Base-by-base conservation (phyloP, 805 yeast genomes). In the Ogataea haglerorum region DNA sequence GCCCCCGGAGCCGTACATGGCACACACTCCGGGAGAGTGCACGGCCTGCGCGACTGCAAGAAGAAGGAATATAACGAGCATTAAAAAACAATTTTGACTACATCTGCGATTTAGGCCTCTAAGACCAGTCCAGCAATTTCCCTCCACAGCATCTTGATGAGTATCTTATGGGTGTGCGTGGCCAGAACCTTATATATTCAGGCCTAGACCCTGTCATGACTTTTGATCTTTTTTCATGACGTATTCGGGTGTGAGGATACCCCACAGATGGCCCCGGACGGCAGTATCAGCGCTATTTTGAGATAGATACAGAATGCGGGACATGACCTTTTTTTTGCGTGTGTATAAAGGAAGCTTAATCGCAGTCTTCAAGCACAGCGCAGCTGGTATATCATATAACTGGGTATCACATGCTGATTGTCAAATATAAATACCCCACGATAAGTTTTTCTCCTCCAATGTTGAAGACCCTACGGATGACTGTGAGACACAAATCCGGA, bases 1-100 rank as follows among this genome's bases (percentile, higher is more conserved):
- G 6, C 97, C 98, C 58, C 98, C 71, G 16, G 54, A 65, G 21
- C 72, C 82, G 52, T 73, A 76, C 64, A 77, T 70, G 4, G 82
- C 73, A 54, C 85, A 79, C 34, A 63, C 60, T 3, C 80, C 80
- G 5, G 58, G 55, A 18, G 56, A 38, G 44, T 70, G 77, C 5
- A 53, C 43, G 28, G 42, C 37, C 14, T 27, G 42, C 10, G 36
- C 28, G 19, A 38, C 30, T 17, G 42, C 42, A 16, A 38, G 34
- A 23, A 38, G 42, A 27, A 38, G 37, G 33, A 32, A 32, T 21
- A 32, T 27, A 10, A 27, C 23, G 28, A 38, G 33, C 42, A 38
- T 38, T 27, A 38, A 38, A 32, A 32, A 32, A 23, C 13, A 13
- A 13, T 29, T 24, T 12, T 7, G 14, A 7, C 27, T 24, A 24